Conservation (phyloP, 371 early-diverging fungal genomes). For the Mycotypha africana region DNA sequence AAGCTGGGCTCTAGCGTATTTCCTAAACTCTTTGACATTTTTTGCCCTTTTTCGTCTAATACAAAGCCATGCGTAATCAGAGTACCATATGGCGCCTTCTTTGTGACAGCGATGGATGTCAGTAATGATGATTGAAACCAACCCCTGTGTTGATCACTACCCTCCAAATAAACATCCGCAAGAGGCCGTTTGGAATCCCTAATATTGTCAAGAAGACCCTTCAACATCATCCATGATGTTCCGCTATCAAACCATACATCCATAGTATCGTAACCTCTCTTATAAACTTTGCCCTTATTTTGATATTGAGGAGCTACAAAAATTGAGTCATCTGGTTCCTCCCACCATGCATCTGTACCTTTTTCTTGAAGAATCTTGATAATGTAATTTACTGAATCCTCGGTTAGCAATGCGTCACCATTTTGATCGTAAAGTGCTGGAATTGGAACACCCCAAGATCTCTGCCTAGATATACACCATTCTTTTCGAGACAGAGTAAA, state of each 20-base stretch:
- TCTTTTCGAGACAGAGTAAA: slow-evolving; percentile 69
- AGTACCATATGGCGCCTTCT: slow-evolving; percentile 76
- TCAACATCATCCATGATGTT: slow-evolving; percentile 71
- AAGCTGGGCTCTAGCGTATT: slow-evolving; percentile 79
- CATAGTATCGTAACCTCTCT: slow-evolving; percentile 80
- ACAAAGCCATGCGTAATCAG: slow-evolving; percentile 93
- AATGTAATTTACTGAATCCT: slow-evolving; percentile 63
- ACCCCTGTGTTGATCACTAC: slow-evolving; percentile 95
- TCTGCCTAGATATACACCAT: slow-evolving; percentile 94
- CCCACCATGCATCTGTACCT: slow-evolving; percentile 83
- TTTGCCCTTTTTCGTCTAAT: slow-evolving; percentile 84
- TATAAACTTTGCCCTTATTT: slow-evolving; percentile 44
- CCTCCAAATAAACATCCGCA: slow-evolving; percentile 91
- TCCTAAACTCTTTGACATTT: slow-evolving; percentile 94
- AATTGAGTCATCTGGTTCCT: slow-evolving; percentile 60
- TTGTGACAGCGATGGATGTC: slow-evolving; percentile 77
- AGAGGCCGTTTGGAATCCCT: slow-evolving; percentile 32
- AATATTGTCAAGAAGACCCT: slow-evolving; percentile 3
- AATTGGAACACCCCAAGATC: slow-evolving; percentile 79
- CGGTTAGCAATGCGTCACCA: slow-evolving; percentile 63
- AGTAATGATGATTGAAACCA: slow-evolving; percentile 97
- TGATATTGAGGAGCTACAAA: slow-evolving; percentile 66
- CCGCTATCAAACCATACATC: slow-evolving; percentile 97
- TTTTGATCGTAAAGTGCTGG: slow-evolving; percentile 74
- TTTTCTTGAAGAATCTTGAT: slow-evolving; percentile 51